Evolutionary conservation across 148 eudicot species (phyloP).

Genomic region (Cornus kousa): DNA sequence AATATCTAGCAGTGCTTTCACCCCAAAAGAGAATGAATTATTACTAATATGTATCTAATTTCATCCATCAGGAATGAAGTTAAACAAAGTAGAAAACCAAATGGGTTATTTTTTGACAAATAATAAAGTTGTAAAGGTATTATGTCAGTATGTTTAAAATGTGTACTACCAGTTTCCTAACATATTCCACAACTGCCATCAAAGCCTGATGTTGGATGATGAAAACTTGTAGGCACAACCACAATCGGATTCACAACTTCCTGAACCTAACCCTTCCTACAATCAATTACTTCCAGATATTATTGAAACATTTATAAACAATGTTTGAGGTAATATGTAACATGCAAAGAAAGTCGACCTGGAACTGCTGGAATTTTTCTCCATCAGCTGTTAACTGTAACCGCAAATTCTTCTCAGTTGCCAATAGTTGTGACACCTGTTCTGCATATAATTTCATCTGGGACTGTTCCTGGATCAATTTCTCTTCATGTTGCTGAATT

Average conservation of each 20-base stretch:
- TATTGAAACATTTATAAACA: neutral
- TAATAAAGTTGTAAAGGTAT: neutral
- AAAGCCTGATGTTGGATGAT: neutral
- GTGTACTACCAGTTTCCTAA: neutral
- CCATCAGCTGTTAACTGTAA: conserved; percentile 90
- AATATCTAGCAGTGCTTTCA: too few relatives aligned
- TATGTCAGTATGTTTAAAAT: neutral
- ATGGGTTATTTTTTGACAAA: neutral
- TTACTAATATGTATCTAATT: neutral
- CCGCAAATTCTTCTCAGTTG: conserved; percentile 85
- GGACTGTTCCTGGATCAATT: conserved; percentile 71
- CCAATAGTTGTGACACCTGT: conserved; percentile 75
- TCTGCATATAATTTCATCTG: conserved; percentile 85
- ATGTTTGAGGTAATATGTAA: neutral
- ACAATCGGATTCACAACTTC: neutral
- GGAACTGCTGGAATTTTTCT: conserved; percentile 96
- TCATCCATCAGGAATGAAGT: neutral
- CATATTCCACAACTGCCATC: neutral
- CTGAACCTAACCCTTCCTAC: neutral
- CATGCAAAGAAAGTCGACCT: conserved; percentile 39
- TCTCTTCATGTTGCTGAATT: conserved; percentile 80
- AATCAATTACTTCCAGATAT: conserved; percentile 4
- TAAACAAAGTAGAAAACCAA: neutral
- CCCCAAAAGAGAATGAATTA: neutral
- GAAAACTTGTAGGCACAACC: neutral